Evolutionary conservation across 768 basidiomycete species (phyloP).

Genomic region (Mycena floridula): DNA sequence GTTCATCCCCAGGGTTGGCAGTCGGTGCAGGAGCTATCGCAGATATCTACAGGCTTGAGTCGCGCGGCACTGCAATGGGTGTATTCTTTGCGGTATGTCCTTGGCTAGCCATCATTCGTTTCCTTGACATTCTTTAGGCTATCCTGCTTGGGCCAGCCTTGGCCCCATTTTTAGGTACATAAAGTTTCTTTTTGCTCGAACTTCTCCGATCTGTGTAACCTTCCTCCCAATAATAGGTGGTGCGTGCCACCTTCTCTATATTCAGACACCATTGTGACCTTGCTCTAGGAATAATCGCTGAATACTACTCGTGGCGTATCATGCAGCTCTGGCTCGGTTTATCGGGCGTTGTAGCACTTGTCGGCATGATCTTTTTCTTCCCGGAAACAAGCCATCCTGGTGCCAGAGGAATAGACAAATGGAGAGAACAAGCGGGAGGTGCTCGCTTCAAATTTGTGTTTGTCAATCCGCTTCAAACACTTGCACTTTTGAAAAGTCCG

Average conservation of each 20-base stretch:
- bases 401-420: constrained; percentile 46
- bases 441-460: constrained; percentile 26
- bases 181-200: no score
- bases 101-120: constrained; percentile 28
- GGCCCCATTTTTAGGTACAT: no score
- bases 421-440: constrained; percentile 8
- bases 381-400: constrained; percentile 68
- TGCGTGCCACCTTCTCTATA: constrained; percentile 6
- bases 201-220: no score
- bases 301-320: constrained; percentile 62
- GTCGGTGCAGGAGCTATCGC: constrained; percentile 57
- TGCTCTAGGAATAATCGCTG: constrained; percentile 36
- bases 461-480: constrained; percentile 53
- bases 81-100: constrained; percentile 48
- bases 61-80: constrained; percentile 55
- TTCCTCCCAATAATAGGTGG: no score
- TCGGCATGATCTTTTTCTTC: constrained; percentile 37
- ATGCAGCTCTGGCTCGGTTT: constrained; percentile 45
- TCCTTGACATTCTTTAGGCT: no score
- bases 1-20: constrained; percentile 49
- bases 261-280: neutral
- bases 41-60: constrained; percentile 61
- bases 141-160: constrained; percentile 53
- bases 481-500: constrained; percentile 51
- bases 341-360: constrained; percentile 30